Conservation (phyloP, 306 rosid genomes). For the Dalbergia cultrata region DNA sequence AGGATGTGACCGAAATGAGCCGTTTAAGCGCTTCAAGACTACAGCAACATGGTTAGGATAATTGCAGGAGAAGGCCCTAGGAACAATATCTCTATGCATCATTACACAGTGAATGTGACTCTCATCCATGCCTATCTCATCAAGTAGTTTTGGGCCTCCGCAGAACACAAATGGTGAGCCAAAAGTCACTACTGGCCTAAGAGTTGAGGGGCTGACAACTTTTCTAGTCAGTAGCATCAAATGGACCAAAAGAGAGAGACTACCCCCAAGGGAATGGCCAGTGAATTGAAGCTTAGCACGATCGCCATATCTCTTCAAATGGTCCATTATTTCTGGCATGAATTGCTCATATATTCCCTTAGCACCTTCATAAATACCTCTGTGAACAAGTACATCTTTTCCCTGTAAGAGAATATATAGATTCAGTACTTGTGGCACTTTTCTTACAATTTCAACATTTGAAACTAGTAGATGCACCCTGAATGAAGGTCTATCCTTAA, state of each 20-base stretch:
- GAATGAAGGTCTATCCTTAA: background rate
- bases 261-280: conserved; percentile 97
- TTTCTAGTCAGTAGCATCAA: conserved; percentile 77
- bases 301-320: conserved; percentile 68
- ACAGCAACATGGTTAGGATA: conserved; percentile 81
- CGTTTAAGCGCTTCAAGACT: conserved; percentile 74
- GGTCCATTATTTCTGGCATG: conserved; percentile 84
- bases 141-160: conserved; percentile 73
- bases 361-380: conserved; percentile 97
- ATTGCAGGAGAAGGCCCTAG: conserved; percentile 94
- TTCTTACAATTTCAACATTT: conserved; percentile 5
- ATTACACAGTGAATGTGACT: conserved; percentile 68
- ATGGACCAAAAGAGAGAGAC: conserved; percentile 88
- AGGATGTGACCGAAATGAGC: conserved; percentile 80
- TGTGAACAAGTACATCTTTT: conserved; percentile 79
- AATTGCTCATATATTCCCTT: conserved; percentile 87
- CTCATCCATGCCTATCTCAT: conserved; percentile 76
- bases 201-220: conserved; percentile 67
- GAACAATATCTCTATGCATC: conserved; percentile 97
- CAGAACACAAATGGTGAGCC: conserved; percentile 97
- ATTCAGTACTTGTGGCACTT: conserved; percentile 22
- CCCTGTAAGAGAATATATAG: conserved; percentile 52
- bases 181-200: conserved; percentile 80
- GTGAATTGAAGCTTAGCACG: conserved; percentile 84
- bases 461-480: background rate